Evolutionary conservation across 148 eudicot species (phyloP).

Genomic region (Spergularia marina): DNA sequence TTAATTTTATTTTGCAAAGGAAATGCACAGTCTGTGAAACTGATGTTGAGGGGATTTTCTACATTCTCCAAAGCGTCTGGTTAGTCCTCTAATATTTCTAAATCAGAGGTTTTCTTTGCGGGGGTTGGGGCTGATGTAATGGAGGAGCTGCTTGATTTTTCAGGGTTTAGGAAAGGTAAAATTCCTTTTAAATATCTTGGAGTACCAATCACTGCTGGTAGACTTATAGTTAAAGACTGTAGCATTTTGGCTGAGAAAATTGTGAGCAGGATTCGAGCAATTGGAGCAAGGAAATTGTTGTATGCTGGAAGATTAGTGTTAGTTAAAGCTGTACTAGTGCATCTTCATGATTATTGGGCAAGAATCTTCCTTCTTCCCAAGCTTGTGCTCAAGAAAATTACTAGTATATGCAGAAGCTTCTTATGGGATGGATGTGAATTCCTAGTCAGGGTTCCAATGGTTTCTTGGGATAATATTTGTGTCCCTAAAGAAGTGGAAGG

Average conservation of each 20-base stretch:
- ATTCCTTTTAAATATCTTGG: not conserved
- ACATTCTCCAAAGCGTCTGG: too few species aligned
- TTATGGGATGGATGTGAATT: not conserved
- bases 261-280: too few species aligned
- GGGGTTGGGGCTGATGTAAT: too few species aligned
- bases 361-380: not conserved
- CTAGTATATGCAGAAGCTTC: not conserved
- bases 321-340: not conserved
- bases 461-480: not conserved
- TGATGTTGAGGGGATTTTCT: too few species aligned
- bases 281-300: too few species aligned
- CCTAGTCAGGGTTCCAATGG: not conserved
- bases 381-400: not conserved
- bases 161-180: not conserved
- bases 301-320: too few species aligned
- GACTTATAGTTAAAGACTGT: not conserved
- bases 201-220: not conserved
- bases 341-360: not conserved
- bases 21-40: too few species aligned
- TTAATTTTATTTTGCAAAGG: too few species aligned
- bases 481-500: not conserved
- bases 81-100: too few species aligned
- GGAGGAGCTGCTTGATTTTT: too few species aligned
- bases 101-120: too few species aligned
- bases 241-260: not conserved